Conservation (phyloP, 176 grass and related monocot genomes). For the Musa beccarii region DNA sequence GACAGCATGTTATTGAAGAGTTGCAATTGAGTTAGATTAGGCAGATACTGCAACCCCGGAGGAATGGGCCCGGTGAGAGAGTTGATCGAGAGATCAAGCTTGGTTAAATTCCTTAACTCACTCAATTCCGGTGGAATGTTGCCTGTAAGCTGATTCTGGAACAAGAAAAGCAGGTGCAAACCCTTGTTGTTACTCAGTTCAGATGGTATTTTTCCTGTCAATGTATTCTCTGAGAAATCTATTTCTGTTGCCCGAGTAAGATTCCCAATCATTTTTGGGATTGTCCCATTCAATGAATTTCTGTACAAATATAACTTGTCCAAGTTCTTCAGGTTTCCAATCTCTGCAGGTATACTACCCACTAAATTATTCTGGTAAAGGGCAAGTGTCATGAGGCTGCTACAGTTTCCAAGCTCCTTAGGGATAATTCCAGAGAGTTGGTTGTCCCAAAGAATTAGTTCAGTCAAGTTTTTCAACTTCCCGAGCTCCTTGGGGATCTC, state of each 20-base stretch:
- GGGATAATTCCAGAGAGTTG: slow-evolving; percentile 63
- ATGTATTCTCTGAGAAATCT: slow-evolving; percentile 94
- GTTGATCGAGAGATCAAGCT: slow-evolving; percentile 96
- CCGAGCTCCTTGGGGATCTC: slow-evolving; percentile 67
- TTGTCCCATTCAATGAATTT: slow-evolving; percentile 80
- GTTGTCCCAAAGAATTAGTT: slow-evolving; percentile 77
- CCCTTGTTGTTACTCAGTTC: slow-evolving; percentile 62
- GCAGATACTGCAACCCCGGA: slow-evolving; percentile 64
- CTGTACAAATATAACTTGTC: slow-evolving; percentile 75
- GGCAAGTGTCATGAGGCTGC: slow-evolving; percentile 48
- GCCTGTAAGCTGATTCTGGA: slow-evolving; percentile 84
- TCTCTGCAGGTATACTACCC: slow-evolving; percentile 61
- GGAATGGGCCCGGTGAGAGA: slow-evolving; percentile 69
- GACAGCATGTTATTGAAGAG: slow-evolving; percentile 74
- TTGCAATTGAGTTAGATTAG: slow-evolving; percentile 60
- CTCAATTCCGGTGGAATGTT: slow-evolving; percentile 59
- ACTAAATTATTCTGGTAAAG: slow-evolving; percentile 77
- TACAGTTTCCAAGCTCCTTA: slow-evolving; percentile 77
- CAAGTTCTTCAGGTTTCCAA: slow-evolving; percentile 63
- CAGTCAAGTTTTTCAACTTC: slow-evolving; percentile 53
- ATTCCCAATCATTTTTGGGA: slow-evolving; percentile 73
- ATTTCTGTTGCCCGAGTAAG: slow-evolving; percentile 56
- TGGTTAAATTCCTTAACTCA: slow-evolving; percentile 71
- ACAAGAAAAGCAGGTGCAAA: slow-evolving; percentile 65
- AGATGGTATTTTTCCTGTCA: slow-evolving; percentile 66